These are phyloP conservation scores for Paraconiothyrium sp. DNA, from an alignment of 2,329 filamentous ascomycete genomes.

Conservation along the genomic window DNA sequence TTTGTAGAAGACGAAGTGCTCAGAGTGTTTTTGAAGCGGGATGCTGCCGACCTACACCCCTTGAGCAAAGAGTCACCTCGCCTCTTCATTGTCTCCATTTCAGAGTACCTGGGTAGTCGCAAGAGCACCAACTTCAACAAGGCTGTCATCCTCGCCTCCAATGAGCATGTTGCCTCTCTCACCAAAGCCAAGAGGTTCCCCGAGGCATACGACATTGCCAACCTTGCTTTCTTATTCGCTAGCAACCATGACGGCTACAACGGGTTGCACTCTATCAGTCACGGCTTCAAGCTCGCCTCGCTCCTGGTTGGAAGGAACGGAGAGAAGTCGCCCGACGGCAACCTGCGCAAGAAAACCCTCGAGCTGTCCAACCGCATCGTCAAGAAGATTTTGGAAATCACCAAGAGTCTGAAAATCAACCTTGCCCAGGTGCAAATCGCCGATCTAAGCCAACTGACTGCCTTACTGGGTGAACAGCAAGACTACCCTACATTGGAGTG, in stretches of 20 bases:
- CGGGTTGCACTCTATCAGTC: constrained; percentile 43
- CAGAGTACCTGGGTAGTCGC: constrained; percentile 41
- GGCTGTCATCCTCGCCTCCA: constrained; percentile 39
- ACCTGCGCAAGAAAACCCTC: constrained; percentile 52
- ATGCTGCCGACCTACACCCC: constrained; percentile 37
- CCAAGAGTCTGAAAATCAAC: constrained; percentile 54
- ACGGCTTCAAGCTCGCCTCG: constrained; percentile 50
- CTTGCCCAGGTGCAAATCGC: constrained; percentile 53
- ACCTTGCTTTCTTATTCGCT: constrained; percentile 44
- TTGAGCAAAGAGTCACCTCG: constrained; percentile 42
- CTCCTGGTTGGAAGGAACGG: constrained; percentile 44
- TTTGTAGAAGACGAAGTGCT: constrained; percentile 40
- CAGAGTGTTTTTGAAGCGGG: constrained; percentile 39
- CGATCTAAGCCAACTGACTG: constrained; percentile 55
- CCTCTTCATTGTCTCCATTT: constrained; percentile 42
- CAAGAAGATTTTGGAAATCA: constrained; percentile 52
- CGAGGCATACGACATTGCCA: constrained; percentile 47
- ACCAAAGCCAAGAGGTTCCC: constrained; percentile 43
- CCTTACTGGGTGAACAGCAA: constrained; percentile 55
- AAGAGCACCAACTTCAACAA: constrained; percentile 41
- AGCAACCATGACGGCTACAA: constrained; percentile 45
- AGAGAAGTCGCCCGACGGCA: constrained; percentile 42
- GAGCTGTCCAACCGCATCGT: constrained; percentile 54
- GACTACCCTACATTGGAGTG: constrained; percentile 56
- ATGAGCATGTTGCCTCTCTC: constrained; percentile 34